Evolutionary conservation across 169 alveolate species (phyloP), one percentile per base, ranked within the genome.

Genomic region (Neospora caninum): DNA sequence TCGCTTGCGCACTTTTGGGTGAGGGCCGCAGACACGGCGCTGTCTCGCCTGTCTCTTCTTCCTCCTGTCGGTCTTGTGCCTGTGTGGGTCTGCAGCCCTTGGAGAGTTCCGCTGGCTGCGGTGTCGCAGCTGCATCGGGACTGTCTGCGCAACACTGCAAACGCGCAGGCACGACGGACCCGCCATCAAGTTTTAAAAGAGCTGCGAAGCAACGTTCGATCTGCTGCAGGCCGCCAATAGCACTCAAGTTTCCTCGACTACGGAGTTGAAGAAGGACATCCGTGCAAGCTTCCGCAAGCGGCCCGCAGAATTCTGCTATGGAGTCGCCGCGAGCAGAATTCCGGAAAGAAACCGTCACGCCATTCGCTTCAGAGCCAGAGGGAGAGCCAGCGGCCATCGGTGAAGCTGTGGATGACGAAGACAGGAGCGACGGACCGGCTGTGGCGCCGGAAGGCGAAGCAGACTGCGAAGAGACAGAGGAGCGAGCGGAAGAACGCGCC

Each of bases 141-240:
- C n/a, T 70, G 9, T 70, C 83, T 22, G 34, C 39, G 83, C 64
- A 53, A 7, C 7, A 53, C 64, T 53, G 64, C 7, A 18, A 10
- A 18, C 7, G 64, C 27, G 64, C 64, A n/a, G 83, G 9, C n/a
- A n/a, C 39, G 83, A 6, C 83, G 25, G 86, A 36, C 45, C 86
- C 49, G 45, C 45, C 27, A 20, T 78, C 86, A 1, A 16, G 27
- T 38, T 78, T 78, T n/a, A 78, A n/a, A 20, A 78, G 86, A 25
- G 86, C 39, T 20, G 45, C 86, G 22, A 78, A 78, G n/a, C 86
- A 78, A n/a, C 86, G 86, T 78, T 78, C 86, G 29, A 78, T 10
- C 39, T 78, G 86, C 45, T 78, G 86, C 10, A n/a, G 86, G n/a
- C 86, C n/a, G 31, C 86, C 20, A 78, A 38, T n/a, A 2, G 49